phyloP scores from a whole-genome alignment of 2,329 filamentous ascomycete species.

The Coniella lustricola region DNA sequence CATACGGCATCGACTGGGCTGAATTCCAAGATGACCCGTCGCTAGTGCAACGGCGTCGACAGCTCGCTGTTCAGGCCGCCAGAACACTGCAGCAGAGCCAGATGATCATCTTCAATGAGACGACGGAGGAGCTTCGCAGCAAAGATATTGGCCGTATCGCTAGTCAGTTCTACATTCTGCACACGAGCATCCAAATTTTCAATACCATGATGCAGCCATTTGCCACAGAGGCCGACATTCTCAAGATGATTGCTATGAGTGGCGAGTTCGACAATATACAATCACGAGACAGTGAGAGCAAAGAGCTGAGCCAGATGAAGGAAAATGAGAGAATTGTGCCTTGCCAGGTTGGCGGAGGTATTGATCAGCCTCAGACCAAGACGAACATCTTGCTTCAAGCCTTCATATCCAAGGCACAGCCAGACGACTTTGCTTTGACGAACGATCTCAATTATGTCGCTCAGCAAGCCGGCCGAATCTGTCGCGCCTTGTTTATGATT shows the following conservation, averaged over 20 bases:
- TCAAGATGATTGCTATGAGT: slow-evolving; percentile 96
- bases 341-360: slow-evolving; percentile 70
- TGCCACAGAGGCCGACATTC: slow-evolving; percentile 81
- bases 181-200: slow-evolving; percentile 92
- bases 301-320: slow-evolving; percentile 72
- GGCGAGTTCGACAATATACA: slow-evolving; percentile 98
- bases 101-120: slow-evolving; percentile 98
- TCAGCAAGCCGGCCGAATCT: slow-evolving; percentile 92
- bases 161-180: slow-evolving; percentile 92
- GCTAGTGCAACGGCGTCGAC: slow-evolving; percentile 75
- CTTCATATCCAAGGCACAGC: slow-evolving; percentile 79
- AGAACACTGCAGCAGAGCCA: slow-evolving; percentile 83
- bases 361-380: slow-evolving; percentile 72
- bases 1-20: slow-evolving; percentile 91
- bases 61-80: slow-evolving; percentile 83
- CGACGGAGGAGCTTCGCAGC: slow-evolving; percentile 82
- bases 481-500: slow-evolving; percentile 93
- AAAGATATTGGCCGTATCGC: slow-evolving; percentile 96
- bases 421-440: slow-evolving; percentile 87
- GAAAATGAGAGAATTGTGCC: slow-evolving; percentile 63
- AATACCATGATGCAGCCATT: slow-evolving; percentile 87
- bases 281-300: slow-evolving; percentile 79
- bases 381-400: slow-evolving; percentile 93
- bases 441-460: slow-evolving; percentile 94
- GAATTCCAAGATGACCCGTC: slow-evolving; percentile 84